Percentiles rank a stretch among this genome's conserved stretches.
Evolutionary conservation across 2,329 filamentous ascomycete genomes (phyloP).

Genomic region (Xylariaceae sp.): DNA sequence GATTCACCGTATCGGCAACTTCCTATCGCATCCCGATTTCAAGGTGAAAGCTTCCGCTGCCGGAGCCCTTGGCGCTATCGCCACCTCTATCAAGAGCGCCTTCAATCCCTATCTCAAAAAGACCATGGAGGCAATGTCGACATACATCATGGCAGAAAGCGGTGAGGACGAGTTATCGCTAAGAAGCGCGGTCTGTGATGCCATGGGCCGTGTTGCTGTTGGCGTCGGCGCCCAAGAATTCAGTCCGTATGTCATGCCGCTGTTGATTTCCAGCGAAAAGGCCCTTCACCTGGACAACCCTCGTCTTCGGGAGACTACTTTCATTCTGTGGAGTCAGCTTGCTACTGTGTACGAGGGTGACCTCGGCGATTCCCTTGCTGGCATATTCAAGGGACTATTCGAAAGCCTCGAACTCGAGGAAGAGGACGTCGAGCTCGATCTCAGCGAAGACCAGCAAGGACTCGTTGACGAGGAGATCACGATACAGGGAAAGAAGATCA

Average conservation of each 20-base stretch:
- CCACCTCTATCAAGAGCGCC: slow-evolving; percentile 76
- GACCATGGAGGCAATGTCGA: slow-evolving; percentile 86
- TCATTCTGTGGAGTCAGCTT: slow-evolving; percentile 94
- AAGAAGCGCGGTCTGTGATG: slow-evolving; percentile 86
- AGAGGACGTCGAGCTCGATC: slow-evolving; percentile 79
- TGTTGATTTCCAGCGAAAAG: slow-evolving; percentile 93
- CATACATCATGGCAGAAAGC: slow-evolving; percentile 83
- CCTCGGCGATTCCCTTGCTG: slow-evolving; percentile 76
- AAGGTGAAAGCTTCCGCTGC: slow-evolving; percentile 90
- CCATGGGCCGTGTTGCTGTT: slow-evolving; percentile 88
- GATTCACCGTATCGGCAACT: slow-evolving; percentile 79
- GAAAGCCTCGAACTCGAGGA: slow-evolving; percentile 86
- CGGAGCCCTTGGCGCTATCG: slow-evolving; percentile 87
- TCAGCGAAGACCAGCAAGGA: slow-evolving; percentile 54
- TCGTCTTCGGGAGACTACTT: slow-evolving; percentile 91
- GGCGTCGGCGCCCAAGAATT: slow-evolving; percentile 86
- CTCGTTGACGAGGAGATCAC: slow-evolving; percentile 52
- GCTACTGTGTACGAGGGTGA: slow-evolving; percentile 90
- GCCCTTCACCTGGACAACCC: slow-evolving; percentile 86
- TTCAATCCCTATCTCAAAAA: slow-evolving; percentile 92
- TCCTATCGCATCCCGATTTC: slow-evolving; percentile 82
- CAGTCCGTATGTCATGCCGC: slow-evolving; percentile 84
- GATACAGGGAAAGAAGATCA: slow-evolving; percentile 82
- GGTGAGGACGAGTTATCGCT: slow-evolving; percentile 88
- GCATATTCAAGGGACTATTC: slow-evolving; percentile 78